Base-by-base conservation (phyloP, 2,329 filamentous ascomycete genomes). In the Trichoderma gracile region DNA sequence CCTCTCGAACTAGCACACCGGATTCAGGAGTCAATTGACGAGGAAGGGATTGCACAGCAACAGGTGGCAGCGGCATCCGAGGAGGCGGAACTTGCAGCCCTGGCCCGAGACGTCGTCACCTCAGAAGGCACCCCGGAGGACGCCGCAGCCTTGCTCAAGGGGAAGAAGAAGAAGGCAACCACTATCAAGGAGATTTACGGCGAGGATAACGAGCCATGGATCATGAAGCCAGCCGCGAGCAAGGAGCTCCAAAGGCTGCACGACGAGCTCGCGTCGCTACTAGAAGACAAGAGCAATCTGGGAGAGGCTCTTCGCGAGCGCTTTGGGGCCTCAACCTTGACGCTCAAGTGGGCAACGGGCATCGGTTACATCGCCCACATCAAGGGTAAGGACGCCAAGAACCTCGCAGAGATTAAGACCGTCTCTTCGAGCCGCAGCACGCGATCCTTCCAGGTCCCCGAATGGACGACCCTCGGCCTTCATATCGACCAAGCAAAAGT, bases 361-460 rank as follows among this genome's bases (percentile, higher is more conserved):
- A 83, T 97, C 2, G 94, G 95, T 9, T 92, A 99, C 74, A 91
- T 96, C 72, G 93, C 91, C 70, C 93, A 98, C 74, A 85, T 98
- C 70, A 95, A 89, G 76, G 92, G 92, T 40, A 93, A 90, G 74
- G 90, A 95, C 71, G 80, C 84, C 50, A 78, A 77, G 21, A 73
- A 70, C 43, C 66, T 77, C 12, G 53, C 68, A 27, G 67, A 74
- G 50, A 68, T 78, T 23, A 70, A 73, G 73, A 79, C 74, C 12
- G 83, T 98, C 56, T 90, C 89, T 38, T 89, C 92, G 2, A 94
- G 90, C 69, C 95, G 92, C 69, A 89, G 87, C 12, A 97, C 95
- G 0, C 86, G 89, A 38, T 91, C 93, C 1, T 94, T 97, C 74
- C 89, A 97, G 72, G 81, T 92, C 5, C 83, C 90, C 0, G 88